These are phyloP conservation scores for Penicillium paneum DNA, from an alignment of 2,329 filamentous ascomycete genomes.

Conservation along the genomic window DNA sequence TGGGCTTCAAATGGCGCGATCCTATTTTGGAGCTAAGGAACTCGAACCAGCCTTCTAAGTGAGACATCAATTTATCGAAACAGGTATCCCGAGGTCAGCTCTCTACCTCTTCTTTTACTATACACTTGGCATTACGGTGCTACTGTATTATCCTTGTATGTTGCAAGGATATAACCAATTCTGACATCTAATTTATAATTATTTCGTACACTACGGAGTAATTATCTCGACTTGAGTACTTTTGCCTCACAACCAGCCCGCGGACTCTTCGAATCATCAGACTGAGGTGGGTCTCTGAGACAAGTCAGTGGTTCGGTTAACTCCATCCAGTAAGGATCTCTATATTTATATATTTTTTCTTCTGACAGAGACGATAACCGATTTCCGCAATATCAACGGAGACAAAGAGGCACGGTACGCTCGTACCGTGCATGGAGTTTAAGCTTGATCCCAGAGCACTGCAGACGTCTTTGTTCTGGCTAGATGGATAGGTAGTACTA, in stretches of 20 bases:
- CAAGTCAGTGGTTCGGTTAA: conserved; percentile 3
- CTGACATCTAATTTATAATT: not conserved
- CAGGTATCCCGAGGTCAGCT: not conserved
- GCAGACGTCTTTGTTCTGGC: not conserved
- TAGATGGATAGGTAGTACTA: not conserved
- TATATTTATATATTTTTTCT: not conserved
- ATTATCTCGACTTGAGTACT: not conserved
- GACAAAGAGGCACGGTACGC: not conserved
- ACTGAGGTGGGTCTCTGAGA: not conserved
- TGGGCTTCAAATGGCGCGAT: not conserved
- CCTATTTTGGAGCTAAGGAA: conserved; percentile 1
- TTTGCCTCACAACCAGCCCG: not conserved
- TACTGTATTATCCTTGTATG: not conserved
- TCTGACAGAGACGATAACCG: not conserved
- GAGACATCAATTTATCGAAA: conserved; percentile 10
- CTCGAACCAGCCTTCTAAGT: not conserved
- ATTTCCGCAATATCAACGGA: not conserved
- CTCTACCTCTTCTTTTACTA: not conserved
- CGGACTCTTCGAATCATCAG: not conserved
- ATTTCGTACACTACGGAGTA: not conserved
- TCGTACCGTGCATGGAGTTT: not conserved
- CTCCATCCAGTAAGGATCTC: conserved; percentile 5
- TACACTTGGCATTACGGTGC: not conserved
- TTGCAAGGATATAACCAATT: not conserved
- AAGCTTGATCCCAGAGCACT: conserved; percentile 5